Conservation (phyloP, 129 eudicot species). For the Smallanthus sonchifolius region DNA sequence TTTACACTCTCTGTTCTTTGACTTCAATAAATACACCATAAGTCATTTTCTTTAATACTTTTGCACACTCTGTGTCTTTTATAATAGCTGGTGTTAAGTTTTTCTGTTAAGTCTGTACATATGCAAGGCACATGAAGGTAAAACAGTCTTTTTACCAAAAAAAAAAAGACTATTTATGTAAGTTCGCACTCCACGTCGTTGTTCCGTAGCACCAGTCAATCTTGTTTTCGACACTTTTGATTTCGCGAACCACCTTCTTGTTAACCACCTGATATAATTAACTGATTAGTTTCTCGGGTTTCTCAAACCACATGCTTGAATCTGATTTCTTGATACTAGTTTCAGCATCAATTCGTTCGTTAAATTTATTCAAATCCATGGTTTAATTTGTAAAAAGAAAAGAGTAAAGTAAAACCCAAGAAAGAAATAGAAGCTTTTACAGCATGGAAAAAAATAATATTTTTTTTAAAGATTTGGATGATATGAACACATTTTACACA, state of each 20-base stretch:
- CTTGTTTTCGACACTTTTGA: not conserved
- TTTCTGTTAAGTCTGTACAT: too few species aligned
- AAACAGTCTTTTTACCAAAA: too few species aligned
- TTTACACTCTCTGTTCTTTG: too few species aligned
- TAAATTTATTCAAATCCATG: conserved; percentile 34
- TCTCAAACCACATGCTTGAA: too few species aligned
- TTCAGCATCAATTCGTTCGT: conserved; percentile 19
- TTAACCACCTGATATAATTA: not conserved
- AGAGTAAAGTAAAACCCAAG: not conserved
- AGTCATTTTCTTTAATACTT: too few species aligned
- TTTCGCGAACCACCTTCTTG: too few species aligned
- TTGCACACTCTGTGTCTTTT: too few species aligned
- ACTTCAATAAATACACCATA: too few species aligned
- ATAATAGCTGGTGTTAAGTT: too few species aligned
- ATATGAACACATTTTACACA: conserved; percentile 8
- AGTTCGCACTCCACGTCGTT: not conserved
- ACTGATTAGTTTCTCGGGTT: not conserved
- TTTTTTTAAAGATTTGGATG: conserved; percentile 14
- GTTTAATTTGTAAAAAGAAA: not conserved
- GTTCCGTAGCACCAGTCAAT: not conserved
- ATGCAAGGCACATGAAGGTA: too few species aligned
- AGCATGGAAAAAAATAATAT: conserved; percentile 11
- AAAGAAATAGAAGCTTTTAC: not conserved
- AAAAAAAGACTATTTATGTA: too few species aligned
- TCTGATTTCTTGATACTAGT: conserved; percentile 18